Evolutionary conservation across 495 filamentous ascomycete species (phyloP).

Genomic region (Thozetella sp.): DNA sequence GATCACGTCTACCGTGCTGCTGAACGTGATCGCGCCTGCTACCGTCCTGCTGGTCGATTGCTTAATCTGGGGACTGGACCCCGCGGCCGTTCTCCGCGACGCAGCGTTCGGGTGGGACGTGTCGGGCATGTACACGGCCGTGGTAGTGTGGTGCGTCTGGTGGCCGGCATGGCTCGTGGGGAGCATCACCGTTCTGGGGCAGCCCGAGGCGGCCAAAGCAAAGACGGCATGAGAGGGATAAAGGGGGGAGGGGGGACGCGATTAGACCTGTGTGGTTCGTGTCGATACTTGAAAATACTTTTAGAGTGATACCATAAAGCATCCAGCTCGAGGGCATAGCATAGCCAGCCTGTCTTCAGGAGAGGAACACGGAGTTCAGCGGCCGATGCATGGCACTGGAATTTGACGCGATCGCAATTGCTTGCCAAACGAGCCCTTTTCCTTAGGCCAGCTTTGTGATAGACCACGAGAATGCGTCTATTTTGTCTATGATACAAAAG

Average conservation of each 20-base stretch:
- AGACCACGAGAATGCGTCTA: conserved; percentile 8
- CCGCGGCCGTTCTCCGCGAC: conserved; percentile 65
- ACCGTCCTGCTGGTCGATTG: conserved; percentile 58
- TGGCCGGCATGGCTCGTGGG: conserved; percentile 93
- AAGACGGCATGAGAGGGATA: conserved; percentile 27
- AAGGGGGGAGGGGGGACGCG: not conserved
- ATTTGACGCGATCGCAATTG: not conserved
- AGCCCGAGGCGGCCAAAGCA: conserved; percentile 19
- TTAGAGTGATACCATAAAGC: not conserved
- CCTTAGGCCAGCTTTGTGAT: conserved; percentile 3
- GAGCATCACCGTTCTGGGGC: conserved; percentile 38
- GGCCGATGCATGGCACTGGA: not conserved
- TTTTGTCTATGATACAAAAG: conserved; percentile 17
- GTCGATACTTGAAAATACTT: not conserved
- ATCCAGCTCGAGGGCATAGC: not conserved
- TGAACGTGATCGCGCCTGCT: conserved; percentile 68
- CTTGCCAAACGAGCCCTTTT: not conserved
- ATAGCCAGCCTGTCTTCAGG: not conserved
- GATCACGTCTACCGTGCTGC: conserved; percentile 25
- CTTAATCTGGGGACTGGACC: conserved; percentile 45
- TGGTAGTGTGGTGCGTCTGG: conserved; percentile 97
- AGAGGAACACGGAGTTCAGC: not conserved
- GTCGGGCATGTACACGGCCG: conserved; percentile 85
- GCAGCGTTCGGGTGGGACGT: conserved; percentile 91
- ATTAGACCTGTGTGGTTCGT: not conserved